These are phyloP conservation scores for Exutisphaerella laricina DNA, from an alignment of 2,329 filamentous ascomycete species.

Conservation along the genomic window DNA sequence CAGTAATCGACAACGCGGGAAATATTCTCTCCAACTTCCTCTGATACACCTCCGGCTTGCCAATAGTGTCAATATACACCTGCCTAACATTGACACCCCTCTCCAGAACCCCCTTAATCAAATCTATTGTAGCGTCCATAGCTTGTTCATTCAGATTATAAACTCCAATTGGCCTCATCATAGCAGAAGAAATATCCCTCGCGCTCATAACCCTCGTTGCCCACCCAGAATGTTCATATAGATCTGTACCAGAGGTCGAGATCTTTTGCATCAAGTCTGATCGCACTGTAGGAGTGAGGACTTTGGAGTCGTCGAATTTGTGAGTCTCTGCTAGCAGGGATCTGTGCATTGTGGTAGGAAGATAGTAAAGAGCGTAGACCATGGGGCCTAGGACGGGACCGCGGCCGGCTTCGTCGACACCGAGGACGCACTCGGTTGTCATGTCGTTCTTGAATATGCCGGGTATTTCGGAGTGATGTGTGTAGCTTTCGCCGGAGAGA, in stretches of 20 bases:
- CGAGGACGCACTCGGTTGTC: conserved; percentile 65
- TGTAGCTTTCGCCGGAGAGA: conserved; percentile 43
- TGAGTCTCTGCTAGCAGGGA: conserved; percentile 71
- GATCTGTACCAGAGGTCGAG: conserved; percentile 58
- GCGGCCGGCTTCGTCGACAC: conserved; percentile 89
- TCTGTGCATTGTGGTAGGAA: conserved; percentile 59
- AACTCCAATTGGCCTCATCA: conserved; percentile 58
- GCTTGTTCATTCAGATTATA: conserved; percentile 98
- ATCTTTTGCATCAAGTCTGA: conserved; percentile 65
- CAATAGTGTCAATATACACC: conserved; percentile 94
- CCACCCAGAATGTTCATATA: conserved; percentile 69
- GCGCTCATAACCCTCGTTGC: conserved; percentile 76
- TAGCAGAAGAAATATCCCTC: conserved; percentile 71
- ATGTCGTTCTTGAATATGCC: conserved; percentile 37
- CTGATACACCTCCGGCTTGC: conserved; percentile 76
- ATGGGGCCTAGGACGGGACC: conserved; percentile 82
- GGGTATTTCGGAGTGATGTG: conserved; percentile 44
- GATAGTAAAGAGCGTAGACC: conserved; percentile 67
- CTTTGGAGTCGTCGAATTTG: conserved; percentile 94
- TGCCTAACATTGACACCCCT: conserved; percentile 76
- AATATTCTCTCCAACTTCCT: conserved; percentile 77
- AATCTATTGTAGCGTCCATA: conserved; percentile 78
- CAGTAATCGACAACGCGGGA: conserved; percentile 55
- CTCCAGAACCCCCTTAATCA: conserved; percentile 72
- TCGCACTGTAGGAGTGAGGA: conserved; percentile 74